A percentile compares a stretch with the other conserved stretches of the same genome.
Conservation (phyloP, 2,329 filamentous ascomycete species). For the Fusarium staphyleae region DNA sequence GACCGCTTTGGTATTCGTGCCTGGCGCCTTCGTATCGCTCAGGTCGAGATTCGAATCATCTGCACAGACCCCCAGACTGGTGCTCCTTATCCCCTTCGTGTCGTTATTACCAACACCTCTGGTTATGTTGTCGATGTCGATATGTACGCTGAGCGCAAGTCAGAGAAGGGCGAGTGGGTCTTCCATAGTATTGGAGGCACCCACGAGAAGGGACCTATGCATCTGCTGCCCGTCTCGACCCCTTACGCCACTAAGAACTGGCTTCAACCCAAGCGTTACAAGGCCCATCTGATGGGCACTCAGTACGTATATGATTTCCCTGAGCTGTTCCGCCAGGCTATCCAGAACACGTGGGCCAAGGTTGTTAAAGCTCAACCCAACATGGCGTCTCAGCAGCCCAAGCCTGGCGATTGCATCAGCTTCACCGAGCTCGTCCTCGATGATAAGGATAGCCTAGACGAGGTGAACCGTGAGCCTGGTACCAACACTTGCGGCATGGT, state of each 20-base stretch:
- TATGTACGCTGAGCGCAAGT: slow-evolving; percentile 97
- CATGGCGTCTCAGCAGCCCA: slow-evolving; percentile 81
- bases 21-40: slow-evolving; percentile 95
- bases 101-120: slow-evolving; percentile 97
- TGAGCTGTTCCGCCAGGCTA: slow-evolving; percentile 96
- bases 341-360: slow-evolving; percentile 92
- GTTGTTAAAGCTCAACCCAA: slow-evolving; percentile 75
- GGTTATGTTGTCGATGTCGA: slow-evolving; percentile 98
- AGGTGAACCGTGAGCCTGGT: slow-evolving; percentile 93
- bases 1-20: slow-evolving; percentile 94
- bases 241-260: slow-evolving; percentile 99
- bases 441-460: slow-evolving; percentile 87
- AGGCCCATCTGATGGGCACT: slow-evolving; percentile 98
- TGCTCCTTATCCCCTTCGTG: slow-evolving; percentile 87
- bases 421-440: slow-evolving; percentile 95
- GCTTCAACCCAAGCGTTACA: slow-evolving; percentile 98
- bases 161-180: slow-evolving; percentile 96
- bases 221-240: slow-evolving; percentile 86
- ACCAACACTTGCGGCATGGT: slow-evolving; percentile 99
- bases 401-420: slow-evolving; percentile 88
- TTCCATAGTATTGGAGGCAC: slow-evolving; percentile 98
- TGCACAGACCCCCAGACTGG: slow-evolving; percentile 90
- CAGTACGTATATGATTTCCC: slow-evolving; percentile 99
- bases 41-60: slow-evolving; percentile 97
- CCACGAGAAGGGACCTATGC: slow-evolving; percentile 94